Base-by-base conservation (phyloP, 78 protist genomes). In the Paulinella micropora region DNA sequence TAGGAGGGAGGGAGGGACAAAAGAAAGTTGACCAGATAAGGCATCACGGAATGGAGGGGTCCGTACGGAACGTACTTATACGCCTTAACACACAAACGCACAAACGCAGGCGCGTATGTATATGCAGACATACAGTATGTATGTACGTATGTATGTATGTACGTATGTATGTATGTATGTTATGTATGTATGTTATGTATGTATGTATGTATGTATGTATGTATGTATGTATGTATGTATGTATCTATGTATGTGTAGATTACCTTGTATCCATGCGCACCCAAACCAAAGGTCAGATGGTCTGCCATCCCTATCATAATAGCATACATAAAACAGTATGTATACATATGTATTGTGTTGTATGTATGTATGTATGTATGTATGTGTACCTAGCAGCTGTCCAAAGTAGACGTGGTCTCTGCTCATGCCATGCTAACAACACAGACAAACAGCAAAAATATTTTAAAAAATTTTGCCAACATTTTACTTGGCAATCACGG, bases 1-100 rank as follows among this genome's bases (percentile, higher is more conserved):
- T n/a, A 32, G 81, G 81, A 69, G 81, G 3, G 81, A 69, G n/a
- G n/a, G 81, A 26, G 3, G 81, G 81, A 26, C 36, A 69, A 32
- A 36, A 3, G 34, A 38, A 15, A 81, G 0, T 94, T 89, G 29
- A 91, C 35, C 37, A 95, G 88, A 88, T 95, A 95, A 1, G 95
- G 95, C 84, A 95, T n/a, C 35, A 92, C 94, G 88, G 92, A 92
- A 31, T 38, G 2, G 41, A 95, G 87, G 1, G 96, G 96, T 23
- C 96, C 96, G 34, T 93, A 95, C 4, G 96, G 96, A 1, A 95
- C 93, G 73, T 95, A 95, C 93, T 94, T 81, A 39, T 73, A 79
- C 29, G 83, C 51, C 79, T 39, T 39, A 84, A n/a, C n/a, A n/a
- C n/a, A n/a, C n/a, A n/a, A n/a, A n/a, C n/a, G n/a, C n/a, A n/a